A percentile compares a stretch with the other conserved stretches of the same genome.
Evolutionary conservation across 176 grass and related monocot species (phyloP).

Genomic region (Oryza punctata): DNA sequence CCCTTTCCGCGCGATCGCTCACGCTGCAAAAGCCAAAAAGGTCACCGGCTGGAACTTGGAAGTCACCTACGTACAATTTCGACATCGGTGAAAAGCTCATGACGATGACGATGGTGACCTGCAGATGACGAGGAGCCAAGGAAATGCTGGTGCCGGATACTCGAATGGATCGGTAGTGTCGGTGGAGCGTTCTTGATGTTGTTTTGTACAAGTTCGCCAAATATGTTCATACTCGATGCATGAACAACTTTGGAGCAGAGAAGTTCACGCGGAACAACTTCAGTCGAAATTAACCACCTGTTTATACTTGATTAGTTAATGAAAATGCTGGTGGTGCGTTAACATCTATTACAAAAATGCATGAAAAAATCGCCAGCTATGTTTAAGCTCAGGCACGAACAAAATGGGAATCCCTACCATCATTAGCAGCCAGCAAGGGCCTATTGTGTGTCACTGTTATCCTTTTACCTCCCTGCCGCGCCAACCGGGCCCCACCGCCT

Average conservation of each 20-base stretch:
- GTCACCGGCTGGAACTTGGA: not conserved
- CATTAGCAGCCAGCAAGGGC: not conserved
- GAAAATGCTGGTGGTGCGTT: not conserved
- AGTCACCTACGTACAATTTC: not conserved
- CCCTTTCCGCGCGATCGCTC: not conserved
- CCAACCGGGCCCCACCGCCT: not conserved
- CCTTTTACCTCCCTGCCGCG: not conserved
- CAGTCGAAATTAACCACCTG: not conserved
- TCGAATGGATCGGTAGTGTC: not conserved
- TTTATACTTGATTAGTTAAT: not conserved
- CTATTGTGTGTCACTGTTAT: not conserved
- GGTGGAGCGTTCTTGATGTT: not conserved
- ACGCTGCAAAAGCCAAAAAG: not conserved
- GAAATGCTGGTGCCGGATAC: not conserved
- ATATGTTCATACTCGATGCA: not conserved
- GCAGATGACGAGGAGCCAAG: not conserved
- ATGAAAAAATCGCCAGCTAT: not conserved
- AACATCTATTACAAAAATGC: not conserved
- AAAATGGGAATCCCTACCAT: constrained; percentile 5
- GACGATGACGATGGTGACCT: not conserved
- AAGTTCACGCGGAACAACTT: too few relatives aligned
- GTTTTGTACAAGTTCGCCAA: not conserved
- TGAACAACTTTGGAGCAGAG: not conserved
- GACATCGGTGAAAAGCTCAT: not conserved
- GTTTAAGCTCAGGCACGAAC: not conserved